Base-by-base conservation (phyloP, 495 filamentous ascomycete species). In the Trichoderma reesei region DNA sequence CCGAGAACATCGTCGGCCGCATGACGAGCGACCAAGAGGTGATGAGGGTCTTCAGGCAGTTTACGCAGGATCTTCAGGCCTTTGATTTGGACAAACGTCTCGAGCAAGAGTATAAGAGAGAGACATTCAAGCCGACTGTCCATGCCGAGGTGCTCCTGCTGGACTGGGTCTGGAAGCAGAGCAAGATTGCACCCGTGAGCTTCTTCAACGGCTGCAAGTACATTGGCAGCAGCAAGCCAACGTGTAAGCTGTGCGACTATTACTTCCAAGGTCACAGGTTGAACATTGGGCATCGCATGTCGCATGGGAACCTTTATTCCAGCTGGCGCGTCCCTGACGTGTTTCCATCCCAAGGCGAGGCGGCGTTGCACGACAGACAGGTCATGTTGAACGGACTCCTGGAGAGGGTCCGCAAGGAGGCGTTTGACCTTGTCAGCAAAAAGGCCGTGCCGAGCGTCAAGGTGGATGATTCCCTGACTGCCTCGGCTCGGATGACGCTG, bases 171-270 rank as follows among this genome's bases (percentile, higher is more conserved):
- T 3, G 11, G 51, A 56, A 56, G 4, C 16, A 33, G 31, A 14
- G n/a, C 3, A 18, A 38, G 31, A 65, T 61, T 51, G 61, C 37
- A 11, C 34, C 64, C 0, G 4, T 70, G 1, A 65, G 65, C n/a
- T 78, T 74, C 67, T 74, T 68, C 59, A 63, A 64, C 20, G 65
- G 72, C 26, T 73, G 70, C 4, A 37, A 54, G 5, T 78, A 76
- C 61, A 73, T 78, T 5, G 75, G 75, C 39, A 63, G 64, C 62
- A 74, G 72, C 68, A 79, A 79, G 65, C 75, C 77, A 2, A 72
- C 75, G 0, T 79, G 77, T 44, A 68, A 66, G 3, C 72, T 76
- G 9, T 78, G 76, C 61, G 5, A 59, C 1, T 62, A 69, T 11
- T 79, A 76, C 39, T 73, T 78, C 41, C 39, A 33, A 4, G 59